These are phyloP conservation scores for Paxillus involutus DNA, from an alignment of 768 basidiomycete species.

Conservation along the genomic window DNA sequence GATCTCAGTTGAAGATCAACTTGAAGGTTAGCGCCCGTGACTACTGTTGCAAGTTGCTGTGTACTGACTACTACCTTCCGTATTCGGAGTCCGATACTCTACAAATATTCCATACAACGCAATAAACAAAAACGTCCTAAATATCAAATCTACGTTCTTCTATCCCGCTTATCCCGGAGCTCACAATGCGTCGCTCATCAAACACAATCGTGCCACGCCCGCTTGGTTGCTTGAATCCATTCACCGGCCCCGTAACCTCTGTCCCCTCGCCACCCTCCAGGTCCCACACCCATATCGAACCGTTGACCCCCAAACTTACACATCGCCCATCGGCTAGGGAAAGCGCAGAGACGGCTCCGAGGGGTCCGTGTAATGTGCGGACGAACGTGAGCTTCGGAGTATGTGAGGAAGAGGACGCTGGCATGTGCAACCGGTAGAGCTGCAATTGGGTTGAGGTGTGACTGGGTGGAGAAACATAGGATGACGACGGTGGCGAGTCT, in stretches of 20 bases:
- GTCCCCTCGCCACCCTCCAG: slow-evolving; percentile 54
- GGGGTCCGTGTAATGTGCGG: slow-evolving; percentile 69
- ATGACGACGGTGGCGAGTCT: slow-evolving; percentile 19
- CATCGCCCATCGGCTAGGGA: slow-evolving; percentile 82
- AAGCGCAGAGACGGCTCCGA: slow-evolving; percentile 63
- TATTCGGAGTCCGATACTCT: not conserved
- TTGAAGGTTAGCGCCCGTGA: too few relatives aligned
- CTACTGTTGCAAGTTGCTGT: too few relatives aligned
- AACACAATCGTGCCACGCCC: slow-evolving; percentile 55
- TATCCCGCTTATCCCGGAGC: slow-evolving; percentile 30
- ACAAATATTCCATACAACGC: not conserved
- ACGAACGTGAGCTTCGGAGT: slow-evolving; percentile 69
- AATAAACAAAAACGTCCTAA: slow-evolving; percentile 10
- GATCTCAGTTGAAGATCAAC: too few relatives aligned
- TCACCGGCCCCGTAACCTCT: slow-evolving; percentile 31
- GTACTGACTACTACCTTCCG: slow-evolving; percentile 23
- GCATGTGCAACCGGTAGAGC: slow-evolving; percentile 71
- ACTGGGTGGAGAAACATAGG: slow-evolving; percentile 35
- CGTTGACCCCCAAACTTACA: slow-evolving; percentile 69
- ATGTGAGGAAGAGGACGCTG: slow-evolving; percentile 48
- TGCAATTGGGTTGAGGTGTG: slow-evolving; percentile 60
- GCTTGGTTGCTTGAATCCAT: slow-evolving; percentile 33
- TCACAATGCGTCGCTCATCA: slow-evolving; percentile 75
- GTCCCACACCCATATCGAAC: slow-evolving; percentile 86
- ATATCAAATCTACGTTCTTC: slow-evolving; percentile 37